phyloP scores from a whole-genome alignment of 495 filamentous ascomycete species.

The Aspergillus ostianus region DNA sequence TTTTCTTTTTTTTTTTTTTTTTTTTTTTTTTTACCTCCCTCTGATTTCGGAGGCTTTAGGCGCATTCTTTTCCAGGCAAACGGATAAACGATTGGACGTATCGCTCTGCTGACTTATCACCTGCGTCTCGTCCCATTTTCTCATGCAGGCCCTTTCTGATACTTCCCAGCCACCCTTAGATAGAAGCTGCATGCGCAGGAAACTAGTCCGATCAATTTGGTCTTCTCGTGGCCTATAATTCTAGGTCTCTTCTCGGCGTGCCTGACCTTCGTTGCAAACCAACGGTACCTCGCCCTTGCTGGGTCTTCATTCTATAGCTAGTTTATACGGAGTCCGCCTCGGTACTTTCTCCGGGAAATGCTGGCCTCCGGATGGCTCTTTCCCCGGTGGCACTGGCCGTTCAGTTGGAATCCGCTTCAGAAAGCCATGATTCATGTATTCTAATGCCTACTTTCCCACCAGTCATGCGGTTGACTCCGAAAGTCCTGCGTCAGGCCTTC shows the following conservation, averaged over 20 bases:
- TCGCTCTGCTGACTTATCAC: background rate
- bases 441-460: background rate
- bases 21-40: background rate
- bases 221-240: conserved; percentile 17
- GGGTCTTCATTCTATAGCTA: background rate
- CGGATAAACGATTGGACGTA: background rate
- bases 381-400: too few species aligned
- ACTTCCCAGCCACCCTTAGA: conserved; percentile 4
- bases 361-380: background rate
- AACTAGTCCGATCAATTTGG: conserved; percentile 15
- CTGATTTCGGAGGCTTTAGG: background rate
- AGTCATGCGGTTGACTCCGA: background rate
- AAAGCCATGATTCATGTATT: background rate
- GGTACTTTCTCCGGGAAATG: background rate
- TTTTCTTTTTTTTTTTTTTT: too few species aligned
- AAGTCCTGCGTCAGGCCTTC: background rate
- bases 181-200: conserved; percentile 13
- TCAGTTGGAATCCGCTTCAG: too few species aligned
- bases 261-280: conserved; percentile 11
- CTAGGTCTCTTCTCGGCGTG: background rate
- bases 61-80: background rate
- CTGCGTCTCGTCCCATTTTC: background rate
- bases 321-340: background rate
- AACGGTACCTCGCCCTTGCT: conserved; percentile 2
- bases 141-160: conserved; percentile 13